Base-by-base conservation (phyloP, 345 rosid genomes). In the Odontarrhena argentea region DNA sequence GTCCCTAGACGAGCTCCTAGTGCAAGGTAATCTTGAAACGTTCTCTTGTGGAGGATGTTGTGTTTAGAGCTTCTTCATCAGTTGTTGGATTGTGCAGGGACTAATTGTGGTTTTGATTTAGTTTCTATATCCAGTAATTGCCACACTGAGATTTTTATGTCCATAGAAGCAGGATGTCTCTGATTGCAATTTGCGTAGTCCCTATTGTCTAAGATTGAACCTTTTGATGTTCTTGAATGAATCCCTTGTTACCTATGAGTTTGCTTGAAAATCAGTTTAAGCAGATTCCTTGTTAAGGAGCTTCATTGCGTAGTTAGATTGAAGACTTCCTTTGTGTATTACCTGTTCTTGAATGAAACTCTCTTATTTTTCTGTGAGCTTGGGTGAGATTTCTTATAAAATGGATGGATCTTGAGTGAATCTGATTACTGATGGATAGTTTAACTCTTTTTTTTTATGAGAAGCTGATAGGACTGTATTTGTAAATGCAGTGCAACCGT, bases 1-100 rank as follows among this genome's bases (percentile, higher is more conserved):
- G 94, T 93, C 62, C 96, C 92, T 14, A 83, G 88, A 76, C 85
- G 89, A 55, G 86, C 96, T 54, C 98, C 98, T 13, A 93, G 98
- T 81, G 97, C 98, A 74, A 90, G 97, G 97, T 91, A 52, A 6
- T 65, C 32, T 52, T 63, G 18, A 34, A 38, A 9, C 2, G 8
- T 3, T 13, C 7, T 30, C 44, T 8, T 7, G 5, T 41, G 50
- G 12, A n/a, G 25, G 7, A 3, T 48, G 22, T 44, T 28, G 9
- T 54, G 26, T 34, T 55, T 2, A 7, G 38, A 28, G 50, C 69
- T 8, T 45, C 18, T 8, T 45, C 18, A 4, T 60, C 54, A 10
- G 1, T 46, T 32, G 8, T 35, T 3, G 6, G 41, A 28, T 41
- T 52, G 11, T 42, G 46, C 36, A 18, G 54, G 30, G 26, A 45